Evolutionary conservation across 2,329 filamentous ascomycete genomes (phyloP).

Genomic region (Aspergillus viridinutans): DNA sequence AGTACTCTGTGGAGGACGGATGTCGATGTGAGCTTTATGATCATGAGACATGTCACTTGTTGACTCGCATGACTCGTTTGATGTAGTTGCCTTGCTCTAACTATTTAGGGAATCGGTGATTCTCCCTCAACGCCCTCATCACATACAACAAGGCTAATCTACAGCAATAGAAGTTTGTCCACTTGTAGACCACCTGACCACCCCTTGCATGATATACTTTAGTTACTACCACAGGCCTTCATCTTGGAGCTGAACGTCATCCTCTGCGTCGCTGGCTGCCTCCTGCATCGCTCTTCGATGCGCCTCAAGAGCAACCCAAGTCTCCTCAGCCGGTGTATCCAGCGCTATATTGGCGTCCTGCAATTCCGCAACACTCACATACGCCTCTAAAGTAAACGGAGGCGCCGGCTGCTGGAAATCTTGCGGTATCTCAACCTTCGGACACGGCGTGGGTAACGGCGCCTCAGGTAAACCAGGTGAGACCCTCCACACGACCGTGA

Average conservation of each 20-base stretch:
- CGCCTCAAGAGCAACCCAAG: not conserved
- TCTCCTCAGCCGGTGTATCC: not conserved
- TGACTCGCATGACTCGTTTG: not conserved
- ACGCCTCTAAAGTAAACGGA: not conserved
- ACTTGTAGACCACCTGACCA: not conserved
- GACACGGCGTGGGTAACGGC: not conserved
- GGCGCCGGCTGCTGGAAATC: not conserved
- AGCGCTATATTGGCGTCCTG: not conserved
- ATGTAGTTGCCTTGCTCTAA: no score
- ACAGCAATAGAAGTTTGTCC: not conserved
- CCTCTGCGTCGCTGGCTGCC: not conserved
- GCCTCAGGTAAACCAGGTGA: not conserved
- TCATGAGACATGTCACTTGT: not conserved
- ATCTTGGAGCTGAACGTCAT: no score
- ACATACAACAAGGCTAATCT: not conserved
- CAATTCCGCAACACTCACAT: not conserved
- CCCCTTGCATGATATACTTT: not conserved
- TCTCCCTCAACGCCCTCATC: not conserved
- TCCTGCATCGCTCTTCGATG: not conserved
- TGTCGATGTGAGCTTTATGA: not conserved
- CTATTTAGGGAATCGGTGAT: not conserved
- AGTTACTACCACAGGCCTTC: not conserved
- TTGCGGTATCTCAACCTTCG: not conserved
- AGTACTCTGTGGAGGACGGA: no score
- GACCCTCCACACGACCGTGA: constrained; percentile 35